phyloP scores from a whole-genome alignment of 1,284 basidiomycete species.

The Inonotus hispidus region DNA sequence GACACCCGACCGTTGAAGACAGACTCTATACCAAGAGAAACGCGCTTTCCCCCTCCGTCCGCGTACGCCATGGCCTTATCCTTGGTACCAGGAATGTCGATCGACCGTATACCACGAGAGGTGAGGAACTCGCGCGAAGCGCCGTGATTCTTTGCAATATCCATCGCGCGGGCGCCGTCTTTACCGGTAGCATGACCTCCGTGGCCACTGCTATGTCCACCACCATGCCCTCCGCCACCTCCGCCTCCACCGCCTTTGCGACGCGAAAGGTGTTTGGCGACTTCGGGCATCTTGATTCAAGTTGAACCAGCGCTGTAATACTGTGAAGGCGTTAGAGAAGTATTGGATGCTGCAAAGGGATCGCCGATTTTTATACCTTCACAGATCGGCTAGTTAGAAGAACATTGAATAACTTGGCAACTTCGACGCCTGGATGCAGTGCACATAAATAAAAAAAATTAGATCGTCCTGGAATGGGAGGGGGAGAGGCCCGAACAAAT shows the following conservation, averaged over 20 bases:
- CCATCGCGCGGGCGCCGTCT: not conserved
- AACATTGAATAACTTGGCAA: no score
- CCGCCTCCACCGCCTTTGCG: slow-evolving; percentile 7
- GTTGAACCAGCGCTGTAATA: no score
- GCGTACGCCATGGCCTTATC: slow-evolving; percentile 8
- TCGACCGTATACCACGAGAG: not conserved
- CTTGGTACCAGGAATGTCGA: not conserved
- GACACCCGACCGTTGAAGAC: slow-evolving; percentile 13
- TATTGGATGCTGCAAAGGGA: no score
- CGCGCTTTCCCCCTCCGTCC: slow-evolving; percentile 17
- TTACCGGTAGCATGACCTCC: not conserved
- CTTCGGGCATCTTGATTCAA: not conserved
- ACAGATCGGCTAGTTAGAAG: no score
- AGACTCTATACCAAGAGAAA: slow-evolving; percentile 1
- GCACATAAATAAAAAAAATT: no score
- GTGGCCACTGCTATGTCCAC: not conserved
- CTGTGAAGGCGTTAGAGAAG: no score
- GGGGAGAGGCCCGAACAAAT: no score
- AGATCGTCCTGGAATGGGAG: no score
- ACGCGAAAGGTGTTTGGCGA: not conserved
- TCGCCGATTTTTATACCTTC: no score
- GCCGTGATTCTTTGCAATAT: not conserved
- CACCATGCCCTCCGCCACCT: not conserved
- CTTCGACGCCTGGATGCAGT: no score
- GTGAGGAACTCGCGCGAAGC: not conserved